Percentiles rank a stretch among this genome's conserved stretches.
phyloP scores from a whole-genome alignment of 441 rosid species.

The Erodium moschatum region DNA sequence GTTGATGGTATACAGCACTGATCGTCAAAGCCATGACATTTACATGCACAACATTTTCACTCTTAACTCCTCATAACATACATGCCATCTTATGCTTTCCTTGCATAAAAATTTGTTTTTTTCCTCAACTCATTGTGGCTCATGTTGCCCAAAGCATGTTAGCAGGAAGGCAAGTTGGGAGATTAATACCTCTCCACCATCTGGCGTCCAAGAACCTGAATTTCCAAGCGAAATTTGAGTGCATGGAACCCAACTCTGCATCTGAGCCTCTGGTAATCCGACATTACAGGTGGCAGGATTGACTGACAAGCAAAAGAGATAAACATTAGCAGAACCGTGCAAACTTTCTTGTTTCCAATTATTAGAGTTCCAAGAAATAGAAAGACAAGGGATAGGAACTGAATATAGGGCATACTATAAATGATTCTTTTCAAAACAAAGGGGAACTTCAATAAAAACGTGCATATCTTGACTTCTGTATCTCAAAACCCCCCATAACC shows the following conservation, averaged over 20 bases:
- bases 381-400: background rate
- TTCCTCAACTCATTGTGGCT: constrained; percentile 7
- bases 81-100: constrained; percentile 9
- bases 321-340: constrained; percentile 13
- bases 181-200: constrained; percentile 69
- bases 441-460: background rate
- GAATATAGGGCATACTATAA: background rate
- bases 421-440: background rate
- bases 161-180: constrained; percentile 14
- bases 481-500: background rate
- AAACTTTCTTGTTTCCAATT: background rate
- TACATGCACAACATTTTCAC: background rate
- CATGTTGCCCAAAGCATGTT: constrained; percentile 3
- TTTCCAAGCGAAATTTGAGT: constrained; percentile 78
- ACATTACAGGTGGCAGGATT: constrained; percentile 67
- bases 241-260: constrained; percentile 97
- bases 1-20: too few species aligned
- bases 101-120: background rate
- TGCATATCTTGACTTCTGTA: background rate
- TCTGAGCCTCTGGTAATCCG: constrained; percentile 84
- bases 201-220: constrained; percentile 61
- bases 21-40: constrained; percentile 6
- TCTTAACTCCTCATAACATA: background rate
- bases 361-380: background rate
- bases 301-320: constrained; percentile 43